A percentile compares a stretch with the other conserved stretches of the same genome.
phyloP scores from a whole-genome alignment of 495 filamentous ascomycete species.

The Pyronema domesticum region DNA sequence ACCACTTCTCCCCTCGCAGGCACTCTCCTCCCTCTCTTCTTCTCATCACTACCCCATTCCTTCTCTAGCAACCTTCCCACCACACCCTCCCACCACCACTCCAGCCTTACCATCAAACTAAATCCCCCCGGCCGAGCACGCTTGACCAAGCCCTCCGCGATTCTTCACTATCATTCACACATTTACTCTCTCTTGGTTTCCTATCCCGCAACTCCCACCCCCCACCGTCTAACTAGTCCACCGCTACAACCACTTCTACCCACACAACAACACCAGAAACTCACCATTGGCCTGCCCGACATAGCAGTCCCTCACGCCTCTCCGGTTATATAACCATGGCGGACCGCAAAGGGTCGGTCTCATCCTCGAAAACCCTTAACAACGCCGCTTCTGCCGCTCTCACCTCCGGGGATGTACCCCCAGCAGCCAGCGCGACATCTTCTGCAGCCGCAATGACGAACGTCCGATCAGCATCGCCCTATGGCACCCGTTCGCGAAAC shows the following conservation, averaged over 20 bases:
- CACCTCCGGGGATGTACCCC: not conserved
- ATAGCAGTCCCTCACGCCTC: not conserved
- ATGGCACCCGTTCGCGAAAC: constrained; percentile 91
- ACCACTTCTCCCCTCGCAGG: constrained; percentile 2
- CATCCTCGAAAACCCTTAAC: not conserved
- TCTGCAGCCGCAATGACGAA: constrained; percentile 27
- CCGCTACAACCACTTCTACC: no score
- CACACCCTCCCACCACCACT: constrained; percentile 4
- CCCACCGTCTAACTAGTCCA: not conserved
- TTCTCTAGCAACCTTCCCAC: constrained; percentile 4
- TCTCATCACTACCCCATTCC: constrained; percentile 3
- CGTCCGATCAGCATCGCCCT: constrained; percentile 41
- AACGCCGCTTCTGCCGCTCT: not conserved
- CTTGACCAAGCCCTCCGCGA: constrained; percentile 28
- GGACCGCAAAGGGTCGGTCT: constrained; percentile 6
- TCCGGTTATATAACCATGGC: constrained; percentile 2
- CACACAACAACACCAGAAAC: no score
- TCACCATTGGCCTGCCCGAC: not conserved
- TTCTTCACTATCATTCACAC: constrained; percentile 11
- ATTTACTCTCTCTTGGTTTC: not conserved
- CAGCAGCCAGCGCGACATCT: constrained; percentile 26
- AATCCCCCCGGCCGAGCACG: constrained; percentile 30
- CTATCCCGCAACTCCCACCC: no score
- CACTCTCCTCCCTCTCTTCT: constrained; percentile 12
- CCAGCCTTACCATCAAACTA: constrained; percentile 21